Conservation (phyloP, 2,329 filamentous ascomycete genomes). For the Pseudogymnoascus sp. region DNA sequence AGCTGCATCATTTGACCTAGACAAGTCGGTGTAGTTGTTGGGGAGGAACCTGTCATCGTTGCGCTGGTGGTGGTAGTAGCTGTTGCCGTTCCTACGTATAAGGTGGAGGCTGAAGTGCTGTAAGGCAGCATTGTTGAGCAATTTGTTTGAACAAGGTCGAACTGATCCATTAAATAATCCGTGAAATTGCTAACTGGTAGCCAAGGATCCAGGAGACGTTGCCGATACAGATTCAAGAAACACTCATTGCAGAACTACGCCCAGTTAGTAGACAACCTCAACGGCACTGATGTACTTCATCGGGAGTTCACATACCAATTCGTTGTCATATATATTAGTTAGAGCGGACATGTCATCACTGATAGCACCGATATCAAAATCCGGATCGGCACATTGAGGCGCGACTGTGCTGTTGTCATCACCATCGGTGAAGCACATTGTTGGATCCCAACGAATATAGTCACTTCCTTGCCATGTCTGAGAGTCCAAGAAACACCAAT, state of each 20-base stretch:
- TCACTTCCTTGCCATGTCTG: conserved; percentile 17
- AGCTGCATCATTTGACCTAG: conserved; percentile 14
- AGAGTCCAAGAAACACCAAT: conserved; percentile 17
- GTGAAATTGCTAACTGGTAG: conserved; percentile 17
- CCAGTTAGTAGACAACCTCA: conserved; percentile 16
- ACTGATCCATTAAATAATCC: conserved; percentile 17
- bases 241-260: conserved; percentile 11
- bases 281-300: no score
- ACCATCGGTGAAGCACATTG: no score
- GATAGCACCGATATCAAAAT: neutral
- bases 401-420: no score
- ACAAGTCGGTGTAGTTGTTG: conserved; percentile 14
- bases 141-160: conserved; percentile 15
- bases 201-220: conserved; percentile 16
- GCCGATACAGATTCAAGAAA: conserved; percentile 16
- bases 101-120: conserved; percentile 13
- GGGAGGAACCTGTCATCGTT: conserved; percentile 6
- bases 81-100: neutral
- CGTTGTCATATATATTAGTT: no score
- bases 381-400: neutral
- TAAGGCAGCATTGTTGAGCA: conserved; percentile 17
- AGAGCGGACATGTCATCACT: no score
- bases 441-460: conserved; percentile 14
- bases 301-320: no score
- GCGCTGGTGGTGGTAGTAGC: neutral